These are phyloP conservation scores for Penicillium brevicompactum DNA, from an alignment of 2,329 filamentous ascomycete genomes.

Conservation along the genomic window DNA sequence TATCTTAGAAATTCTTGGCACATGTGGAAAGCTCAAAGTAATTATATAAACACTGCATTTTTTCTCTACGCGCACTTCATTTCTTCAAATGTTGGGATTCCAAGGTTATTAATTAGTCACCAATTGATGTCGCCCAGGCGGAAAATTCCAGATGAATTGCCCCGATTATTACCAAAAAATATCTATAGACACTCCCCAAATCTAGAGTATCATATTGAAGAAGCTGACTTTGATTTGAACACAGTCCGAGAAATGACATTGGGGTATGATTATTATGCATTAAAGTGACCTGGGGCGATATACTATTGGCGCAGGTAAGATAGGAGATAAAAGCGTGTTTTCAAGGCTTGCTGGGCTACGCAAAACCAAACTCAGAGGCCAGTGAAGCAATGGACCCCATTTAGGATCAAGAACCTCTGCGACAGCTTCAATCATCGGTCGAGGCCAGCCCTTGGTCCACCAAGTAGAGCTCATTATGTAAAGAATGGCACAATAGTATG, in stretches of 20 bases:
- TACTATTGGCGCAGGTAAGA: background rate
- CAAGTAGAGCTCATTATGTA: background rate
- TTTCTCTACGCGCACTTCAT: too few species aligned
- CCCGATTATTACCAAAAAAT: too few species aligned
- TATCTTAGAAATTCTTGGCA: too few species aligned
- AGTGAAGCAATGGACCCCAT: background rate
- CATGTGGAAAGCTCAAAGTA: too few species aligned
- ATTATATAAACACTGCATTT: too few species aligned
- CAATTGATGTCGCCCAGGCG: too few species aligned
- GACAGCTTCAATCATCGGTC: background rate
- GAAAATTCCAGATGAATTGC: too few species aligned
- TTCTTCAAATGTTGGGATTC: too few species aligned
- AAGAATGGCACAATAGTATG: background rate
- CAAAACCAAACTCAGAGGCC: background rate
- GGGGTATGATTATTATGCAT: background rate
- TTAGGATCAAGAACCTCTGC: background rate
- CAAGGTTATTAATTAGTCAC: too few species aligned
- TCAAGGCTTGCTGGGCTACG: background rate
- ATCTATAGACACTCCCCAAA: too few species aligned
- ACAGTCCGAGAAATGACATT: background rate
- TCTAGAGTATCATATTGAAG: too few species aligned
- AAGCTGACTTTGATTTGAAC: too few species aligned
- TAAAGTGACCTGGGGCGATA: background rate
- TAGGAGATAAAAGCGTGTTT: background rate
- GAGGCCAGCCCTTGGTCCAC: conserved; percentile 1